These are phyloP conservation scores for Aspergillus eucalypticola DNA, from an alignment of 2,329 filamentous ascomycete species.

Conservation along the genomic window DNA sequence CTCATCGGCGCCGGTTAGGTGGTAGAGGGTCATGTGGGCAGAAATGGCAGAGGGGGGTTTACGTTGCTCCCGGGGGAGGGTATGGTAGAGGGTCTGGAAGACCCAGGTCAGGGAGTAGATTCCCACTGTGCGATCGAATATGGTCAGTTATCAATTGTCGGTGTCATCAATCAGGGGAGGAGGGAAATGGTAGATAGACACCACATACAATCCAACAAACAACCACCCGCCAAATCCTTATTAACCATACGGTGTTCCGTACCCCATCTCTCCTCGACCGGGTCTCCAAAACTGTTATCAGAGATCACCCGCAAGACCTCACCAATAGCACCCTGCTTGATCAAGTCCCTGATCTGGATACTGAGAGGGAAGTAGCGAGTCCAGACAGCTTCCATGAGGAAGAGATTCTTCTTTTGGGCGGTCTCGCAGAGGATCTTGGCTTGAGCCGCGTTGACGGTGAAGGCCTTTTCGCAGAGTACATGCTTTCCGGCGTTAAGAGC, in stretches of 20 bases:
- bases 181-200: constrained; percentile 19
- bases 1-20: constrained; percentile 73
- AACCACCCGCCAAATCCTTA: constrained; percentile 76
- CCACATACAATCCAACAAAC: constrained; percentile 65
- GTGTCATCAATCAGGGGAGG: neutral
- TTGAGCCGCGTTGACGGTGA: constrained; percentile 81
- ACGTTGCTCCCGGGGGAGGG: constrained; percentile 64
- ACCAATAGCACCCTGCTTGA: constrained; percentile 63
- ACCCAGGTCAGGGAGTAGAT: constrained; percentile 90
- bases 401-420: constrained; percentile 70
- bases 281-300: constrained; percentile 63
- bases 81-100: constrained; percentile 84
- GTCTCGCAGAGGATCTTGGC: constrained; percentile 69
- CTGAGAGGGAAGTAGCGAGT: constrained; percentile 85
- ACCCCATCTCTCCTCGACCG: constrained; percentile 61
- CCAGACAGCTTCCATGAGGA: constrained; percentile 88
- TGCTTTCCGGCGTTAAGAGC: constrained; percentile 80
- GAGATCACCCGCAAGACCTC: constrained; percentile 58
- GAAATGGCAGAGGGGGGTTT: constrained; percentile 66
- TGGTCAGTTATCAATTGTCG: neutral
- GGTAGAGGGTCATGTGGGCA: constrained; percentile 70
- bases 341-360: constrained; percentile 61
- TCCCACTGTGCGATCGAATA: constrained; percentile 55
- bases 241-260: constrained; percentile 79
- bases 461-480: constrained; percentile 87